Percentiles rank a stretch among this genome's conserved stretches.
Evolutionary conservation across 306 rosid genomes (phyloP).

Genomic region (Gillenia trifoliata): DNA sequence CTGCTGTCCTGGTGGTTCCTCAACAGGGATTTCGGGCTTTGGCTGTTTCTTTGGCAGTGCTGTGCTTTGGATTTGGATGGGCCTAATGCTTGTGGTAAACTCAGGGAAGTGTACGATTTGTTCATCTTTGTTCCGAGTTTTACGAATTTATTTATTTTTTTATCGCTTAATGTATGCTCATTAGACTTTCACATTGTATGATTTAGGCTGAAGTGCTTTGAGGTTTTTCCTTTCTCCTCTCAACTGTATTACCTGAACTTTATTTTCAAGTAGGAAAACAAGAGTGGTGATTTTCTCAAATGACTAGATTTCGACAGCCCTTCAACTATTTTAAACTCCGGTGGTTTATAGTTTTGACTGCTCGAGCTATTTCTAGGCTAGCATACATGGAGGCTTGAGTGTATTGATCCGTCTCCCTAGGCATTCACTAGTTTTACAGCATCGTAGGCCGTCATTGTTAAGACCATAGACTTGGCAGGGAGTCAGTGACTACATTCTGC

Average conservation of each 20-base stretch:
- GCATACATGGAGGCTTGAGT: neutral
- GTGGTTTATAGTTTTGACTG: neutral
- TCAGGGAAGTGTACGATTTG: conserved; percentile 1
- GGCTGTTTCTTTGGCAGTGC: conserved; percentile 19
- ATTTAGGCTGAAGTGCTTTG: neutral
- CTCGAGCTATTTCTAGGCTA: neutral
- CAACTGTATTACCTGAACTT: neutral
- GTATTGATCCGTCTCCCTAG: neutral
- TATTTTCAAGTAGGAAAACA: neutral
- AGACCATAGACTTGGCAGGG: neutral
- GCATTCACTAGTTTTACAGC: neutral
- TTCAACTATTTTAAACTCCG: neutral
- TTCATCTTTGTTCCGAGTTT: neutral
- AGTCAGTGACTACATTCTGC: neutral
- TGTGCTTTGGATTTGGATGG: conserved; percentile 33
- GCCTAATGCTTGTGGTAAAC: conserved; percentile 20
- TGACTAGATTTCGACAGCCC: neutral
- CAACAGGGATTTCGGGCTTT: conserved; percentile 15
- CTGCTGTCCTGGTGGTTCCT: conserved; percentile 23
- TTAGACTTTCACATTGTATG: neutral
- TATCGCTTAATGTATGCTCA: neutral
- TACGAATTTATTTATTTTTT: neutral
- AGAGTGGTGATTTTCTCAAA: neutral
- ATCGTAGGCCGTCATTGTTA: neutral
- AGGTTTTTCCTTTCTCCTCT: neutral